phyloP scores from a whole-genome alignment of 2,329 filamentous ascomycete genomes.

The Aspergillus sp. region DNA sequence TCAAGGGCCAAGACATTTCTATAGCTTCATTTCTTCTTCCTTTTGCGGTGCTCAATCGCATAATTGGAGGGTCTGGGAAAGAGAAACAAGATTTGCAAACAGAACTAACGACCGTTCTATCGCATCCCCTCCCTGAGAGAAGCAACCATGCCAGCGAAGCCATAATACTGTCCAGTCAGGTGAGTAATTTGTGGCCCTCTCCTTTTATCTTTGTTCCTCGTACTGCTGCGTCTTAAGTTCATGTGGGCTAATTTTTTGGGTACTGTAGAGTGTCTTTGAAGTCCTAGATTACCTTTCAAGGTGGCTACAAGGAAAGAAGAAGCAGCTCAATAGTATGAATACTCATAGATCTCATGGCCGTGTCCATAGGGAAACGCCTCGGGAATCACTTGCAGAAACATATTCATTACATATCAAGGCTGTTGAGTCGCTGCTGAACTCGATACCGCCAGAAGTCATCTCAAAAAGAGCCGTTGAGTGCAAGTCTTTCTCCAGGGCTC shows the following conservation, averaged over 20 bases:
- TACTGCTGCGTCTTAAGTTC: not conserved
- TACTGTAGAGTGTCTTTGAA: constrained; percentile 67
- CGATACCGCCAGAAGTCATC: constrained; percentile 62
- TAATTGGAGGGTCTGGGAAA: constrained; percentile 61
- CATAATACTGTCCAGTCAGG: constrained; percentile 78
- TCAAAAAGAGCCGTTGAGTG: constrained; percentile 86
- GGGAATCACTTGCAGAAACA: constrained; percentile 22
- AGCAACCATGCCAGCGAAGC: constrained; percentile 60
- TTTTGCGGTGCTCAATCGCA: constrained; percentile 73
- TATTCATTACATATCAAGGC: constrained; percentile 44
- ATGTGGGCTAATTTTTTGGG: not conserved
- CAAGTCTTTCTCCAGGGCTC: constrained; percentile 79
- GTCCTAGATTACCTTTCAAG: constrained; percentile 84
- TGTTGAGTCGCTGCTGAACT: constrained; percentile 65
- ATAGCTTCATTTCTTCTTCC: constrained; percentile 85
- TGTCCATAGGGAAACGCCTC: constrained; percentile 18
- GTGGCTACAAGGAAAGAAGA: constrained; percentile 76
- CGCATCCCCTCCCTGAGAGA: constrained; percentile 48
- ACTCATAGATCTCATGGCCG: constrained; percentile 22
- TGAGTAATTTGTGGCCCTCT: constrained; percentile 33
- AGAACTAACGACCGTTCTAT: constrained; percentile 69
- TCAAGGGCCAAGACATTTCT: constrained; percentile 75
- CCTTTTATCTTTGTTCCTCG: not conserved
- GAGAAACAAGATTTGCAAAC: constrained; percentile 58
- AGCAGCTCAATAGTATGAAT: constrained; percentile 33